Conservation (phyloP, 2,329 filamentous ascomycete species). For the Sphaerulina vaccinii region DNA sequence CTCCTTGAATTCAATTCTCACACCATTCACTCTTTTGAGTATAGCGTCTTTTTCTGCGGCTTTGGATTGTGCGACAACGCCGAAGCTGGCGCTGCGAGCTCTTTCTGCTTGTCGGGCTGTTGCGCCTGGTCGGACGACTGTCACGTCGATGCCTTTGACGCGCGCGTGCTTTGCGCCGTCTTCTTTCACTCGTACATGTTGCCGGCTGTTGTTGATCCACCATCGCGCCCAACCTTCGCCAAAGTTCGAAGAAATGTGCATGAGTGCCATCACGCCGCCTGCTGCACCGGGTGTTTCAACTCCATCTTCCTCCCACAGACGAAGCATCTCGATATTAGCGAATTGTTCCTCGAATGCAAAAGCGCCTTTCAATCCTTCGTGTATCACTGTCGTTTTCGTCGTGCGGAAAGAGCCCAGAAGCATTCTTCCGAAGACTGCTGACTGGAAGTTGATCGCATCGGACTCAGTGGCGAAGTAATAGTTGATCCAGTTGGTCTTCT, state of each 20-base stretch:
- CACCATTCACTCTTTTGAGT: slow-evolving; percentile 42
- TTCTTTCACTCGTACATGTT: slow-evolving; percentile 43
- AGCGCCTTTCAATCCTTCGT: slow-evolving; percentile 43
- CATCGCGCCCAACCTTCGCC: slow-evolving; percentile 45
- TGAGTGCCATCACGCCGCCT: slow-evolving; percentile 45
- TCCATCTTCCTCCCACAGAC: slow-evolving; percentile 48
- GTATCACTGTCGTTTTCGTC: slow-evolving; percentile 46
- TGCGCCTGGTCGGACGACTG: slow-evolving; percentile 33
- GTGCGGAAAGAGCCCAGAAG: slow-evolving; percentile 46
- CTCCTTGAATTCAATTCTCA: slow-evolving; percentile 46
- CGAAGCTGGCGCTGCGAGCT: slow-evolving; percentile 11
- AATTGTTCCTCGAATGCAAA: slow-evolving; percentile 50
- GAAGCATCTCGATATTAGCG: slow-evolving; percentile 49
- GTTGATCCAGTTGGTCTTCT: slow-evolving; percentile 47
- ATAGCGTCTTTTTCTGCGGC: slow-evolving; percentile 14
- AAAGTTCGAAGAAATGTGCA: slow-evolving; percentile 47
- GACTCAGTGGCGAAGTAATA: slow-evolving; percentile 40
- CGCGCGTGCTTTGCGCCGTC: slow-evolving; percentile 42
- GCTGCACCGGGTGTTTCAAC: slow-evolving; percentile 34
- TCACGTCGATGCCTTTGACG: slow-evolving; percentile 45
- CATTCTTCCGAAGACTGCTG: slow-evolving; percentile 46
- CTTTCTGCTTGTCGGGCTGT: slow-evolving; percentile 14
- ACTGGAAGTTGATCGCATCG: slow-evolving; percentile 45
- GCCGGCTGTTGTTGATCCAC: slow-evolving; percentile 43
- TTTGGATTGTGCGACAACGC: slow-evolving; percentile 34